Evolutionary conservation across 2,329 filamentous ascomycete species (phyloP).

Genomic region (Neophaeococcomyces mojaviensis): DNA sequence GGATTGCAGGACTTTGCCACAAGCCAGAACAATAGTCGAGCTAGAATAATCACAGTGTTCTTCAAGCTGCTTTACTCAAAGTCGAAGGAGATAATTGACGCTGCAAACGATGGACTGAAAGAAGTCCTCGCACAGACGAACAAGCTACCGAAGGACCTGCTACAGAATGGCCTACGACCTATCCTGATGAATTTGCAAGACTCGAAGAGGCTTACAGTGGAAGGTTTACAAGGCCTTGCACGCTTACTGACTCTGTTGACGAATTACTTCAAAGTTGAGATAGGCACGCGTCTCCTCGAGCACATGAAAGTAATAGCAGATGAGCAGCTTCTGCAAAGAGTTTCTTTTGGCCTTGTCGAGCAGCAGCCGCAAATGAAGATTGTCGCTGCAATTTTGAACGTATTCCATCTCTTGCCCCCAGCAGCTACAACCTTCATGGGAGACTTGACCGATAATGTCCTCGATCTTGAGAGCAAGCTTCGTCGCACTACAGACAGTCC

Average conservation of each 20-base stretch:
- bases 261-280: constrained; percentile 99
- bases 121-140: constrained; percentile 80
- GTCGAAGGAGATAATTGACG: constrained; percentile 83
- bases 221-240: constrained; percentile 84
- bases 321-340: constrained; percentile 68
- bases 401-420: constrained; percentile 90
- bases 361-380: constrained; percentile 90
- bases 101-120: constrained; percentile 83
- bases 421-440: constrained; percentile 89
- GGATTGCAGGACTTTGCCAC: constrained; percentile 77
- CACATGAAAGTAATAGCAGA: constrained; percentile 90
- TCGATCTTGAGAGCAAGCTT: constrained; percentile 77
- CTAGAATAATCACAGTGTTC: constrained; percentile 82
- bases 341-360: constrained; percentile 91
- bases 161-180: constrained; percentile 87
- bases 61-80: constrained; percentile 97
- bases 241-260: constrained; percentile 84
- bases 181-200: constrained; percentile 97
- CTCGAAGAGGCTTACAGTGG: constrained; percentile 77
- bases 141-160: constrained; percentile 87
- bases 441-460: constrained; percentile 78
- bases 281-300: constrained; percentile 84
- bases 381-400: constrained; percentile 87
- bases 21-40: constrained; percentile 58
- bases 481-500: constrained; percentile 84